Evolutionary conservation across 2,329 filamentous ascomycete genomes (phyloP).

Genomic region (Cordyceps militaris): DNA sequence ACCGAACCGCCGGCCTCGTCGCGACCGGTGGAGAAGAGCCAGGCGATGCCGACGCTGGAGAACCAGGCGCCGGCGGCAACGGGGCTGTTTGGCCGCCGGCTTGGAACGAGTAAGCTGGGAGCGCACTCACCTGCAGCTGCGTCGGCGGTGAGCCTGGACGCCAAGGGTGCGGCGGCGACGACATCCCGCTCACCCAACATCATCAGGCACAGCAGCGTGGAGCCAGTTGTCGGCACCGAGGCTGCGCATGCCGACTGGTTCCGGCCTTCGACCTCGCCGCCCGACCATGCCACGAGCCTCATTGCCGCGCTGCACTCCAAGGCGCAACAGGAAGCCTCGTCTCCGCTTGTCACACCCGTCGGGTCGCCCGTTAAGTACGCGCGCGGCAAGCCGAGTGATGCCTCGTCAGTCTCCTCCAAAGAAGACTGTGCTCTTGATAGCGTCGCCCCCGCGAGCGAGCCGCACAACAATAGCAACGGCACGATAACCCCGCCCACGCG

Average conservation of each 20-base stretch:
- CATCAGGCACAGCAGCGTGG: slow-evolving; percentile 40
- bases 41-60: slow-evolving; percentile 41
- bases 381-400: slow-evolving; percentile 35
- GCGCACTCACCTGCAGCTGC: slow-evolving; percentile 28
- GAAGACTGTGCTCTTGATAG: slow-evolving; percentile 34
- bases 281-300: slow-evolving; percentile 53
- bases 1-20: slow-evolving; percentile 33
- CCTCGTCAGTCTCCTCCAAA: slow-evolving; percentile 44
- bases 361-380: slow-evolving; percentile 29
- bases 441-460: slow-evolving; percentile 20
- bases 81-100: slow-evolving; percentile 45
- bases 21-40: slow-evolving; percentile 48
- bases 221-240: slow-evolving; percentile 61
- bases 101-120: slow-evolving; percentile 30
- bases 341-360: slow-evolving; percentile 36
- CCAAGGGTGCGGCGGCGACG: slow-evolving; percentile 32
- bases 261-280: slow-evolving; percentile 47
- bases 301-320: slow-evolving; percentile 64
- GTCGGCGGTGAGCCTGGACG: slow-evolving; percentile 43
- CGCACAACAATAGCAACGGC: slow-evolving; percentile 18
- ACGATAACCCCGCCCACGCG: slow-evolving; percentile 23
- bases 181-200: slow-evolving; percentile 29
- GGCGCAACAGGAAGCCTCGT: slow-evolving; percentile 42
- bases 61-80: slow-evolving; percentile 24
- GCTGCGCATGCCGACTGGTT: slow-evolving; percentile 58